Conservation (phyloP, 192 early-diverging fungal genomes). For the Rhizoclosmatium sp. region DNA sequence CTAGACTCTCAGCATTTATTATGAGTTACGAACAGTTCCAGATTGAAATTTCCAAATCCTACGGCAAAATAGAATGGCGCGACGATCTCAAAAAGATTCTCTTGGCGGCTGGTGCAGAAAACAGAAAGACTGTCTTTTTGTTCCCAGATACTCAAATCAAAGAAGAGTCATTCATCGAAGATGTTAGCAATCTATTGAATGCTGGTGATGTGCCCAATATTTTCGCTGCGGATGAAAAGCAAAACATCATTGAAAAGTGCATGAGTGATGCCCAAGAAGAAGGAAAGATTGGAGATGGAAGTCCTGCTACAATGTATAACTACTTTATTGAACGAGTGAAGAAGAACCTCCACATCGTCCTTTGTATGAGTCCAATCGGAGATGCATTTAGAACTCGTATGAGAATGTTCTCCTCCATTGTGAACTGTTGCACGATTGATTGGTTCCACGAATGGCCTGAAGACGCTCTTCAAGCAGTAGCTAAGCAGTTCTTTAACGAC, state of each 20-base stretch:
- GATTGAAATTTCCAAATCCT: constrained; percentile 69
- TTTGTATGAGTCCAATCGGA: constrained; percentile 74
- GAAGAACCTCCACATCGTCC: constrained; percentile 64
- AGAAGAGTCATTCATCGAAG: constrained; percentile 71
- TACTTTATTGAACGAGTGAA: constrained; percentile 68
- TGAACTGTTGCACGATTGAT: constrained; percentile 74
- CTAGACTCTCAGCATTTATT: constrained; percentile 63
- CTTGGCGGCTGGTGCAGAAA: constrained; percentile 60
- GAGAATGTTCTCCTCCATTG: constrained; percentile 66
- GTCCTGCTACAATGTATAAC: constrained; percentile 62
- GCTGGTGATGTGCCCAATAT: constrained; percentile 69
- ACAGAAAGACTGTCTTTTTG: constrained; percentile 65
- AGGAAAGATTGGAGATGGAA: constrained; percentile 61
- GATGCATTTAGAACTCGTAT: constrained; percentile 66
- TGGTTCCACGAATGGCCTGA: constrained; percentile 76
- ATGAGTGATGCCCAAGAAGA: constrained; percentile 60
- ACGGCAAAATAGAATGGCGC: constrained; percentile 62
- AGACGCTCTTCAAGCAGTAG: constrained; percentile 69
- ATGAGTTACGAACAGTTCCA: constrained; percentile 66
- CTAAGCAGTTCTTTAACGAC: constrained; percentile 63
- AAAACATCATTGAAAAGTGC: constrained; percentile 62
- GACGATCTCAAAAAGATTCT: constrained; percentile 71
- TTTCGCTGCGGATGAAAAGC: constrained; percentile 64
- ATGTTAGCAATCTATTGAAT: constrained; percentile 64
- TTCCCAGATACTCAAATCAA: constrained; percentile 72